Percentiles rank a stretch among this genome's conserved stretches.
phyloP scores from a whole-genome alignment of 75 land plant genomes.

The Pinus tabuliformis region DNA sequence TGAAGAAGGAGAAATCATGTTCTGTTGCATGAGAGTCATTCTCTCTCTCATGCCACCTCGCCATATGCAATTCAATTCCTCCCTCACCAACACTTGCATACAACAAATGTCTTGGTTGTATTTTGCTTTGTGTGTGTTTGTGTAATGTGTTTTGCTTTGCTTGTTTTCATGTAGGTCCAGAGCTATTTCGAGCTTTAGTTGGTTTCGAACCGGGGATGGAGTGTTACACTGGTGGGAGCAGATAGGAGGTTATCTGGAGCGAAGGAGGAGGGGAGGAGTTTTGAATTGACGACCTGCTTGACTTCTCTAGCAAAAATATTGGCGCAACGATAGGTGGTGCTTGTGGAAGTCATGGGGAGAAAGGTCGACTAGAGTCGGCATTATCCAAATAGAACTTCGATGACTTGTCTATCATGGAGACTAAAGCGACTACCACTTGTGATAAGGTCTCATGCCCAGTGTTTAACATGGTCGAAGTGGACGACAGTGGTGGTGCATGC shows the following conservation, averaged over 20 bases:
- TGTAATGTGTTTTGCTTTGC: background rate
- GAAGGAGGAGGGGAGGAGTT: slow-evolving; percentile 16
- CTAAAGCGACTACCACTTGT: background rate
- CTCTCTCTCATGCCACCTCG: too few relatives aligned
- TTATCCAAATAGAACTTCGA: background rate
- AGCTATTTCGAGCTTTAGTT: too few relatives aligned
- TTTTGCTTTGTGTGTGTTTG: background rate
- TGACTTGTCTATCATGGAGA: background rate
- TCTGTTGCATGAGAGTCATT: too few relatives aligned
- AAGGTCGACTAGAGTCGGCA: background rate
- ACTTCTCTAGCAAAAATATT: slow-evolving; percentile 59
- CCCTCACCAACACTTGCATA: too few relatives aligned
- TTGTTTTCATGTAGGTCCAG: background rate
- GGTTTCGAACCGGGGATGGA: too few relatives aligned
- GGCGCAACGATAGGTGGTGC: slow-evolving; percentile 18
- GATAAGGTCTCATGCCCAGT: background rate
- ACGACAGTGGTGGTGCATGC: background rate
- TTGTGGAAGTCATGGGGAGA: background rate
- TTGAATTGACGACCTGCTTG: slow-evolving; percentile 70
- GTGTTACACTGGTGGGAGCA: background rate
- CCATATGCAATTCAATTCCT: too few relatives aligned
- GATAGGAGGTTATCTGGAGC: background rate
- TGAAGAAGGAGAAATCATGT: too few relatives aligned
- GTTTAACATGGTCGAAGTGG: background rate
- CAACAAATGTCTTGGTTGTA: too few relatives aligned